These are phyloP conservation scores for Chaetomium strumarium DNA, from an alignment of 2,329 filamentous ascomycete species.

Conservation along the genomic window DNA sequence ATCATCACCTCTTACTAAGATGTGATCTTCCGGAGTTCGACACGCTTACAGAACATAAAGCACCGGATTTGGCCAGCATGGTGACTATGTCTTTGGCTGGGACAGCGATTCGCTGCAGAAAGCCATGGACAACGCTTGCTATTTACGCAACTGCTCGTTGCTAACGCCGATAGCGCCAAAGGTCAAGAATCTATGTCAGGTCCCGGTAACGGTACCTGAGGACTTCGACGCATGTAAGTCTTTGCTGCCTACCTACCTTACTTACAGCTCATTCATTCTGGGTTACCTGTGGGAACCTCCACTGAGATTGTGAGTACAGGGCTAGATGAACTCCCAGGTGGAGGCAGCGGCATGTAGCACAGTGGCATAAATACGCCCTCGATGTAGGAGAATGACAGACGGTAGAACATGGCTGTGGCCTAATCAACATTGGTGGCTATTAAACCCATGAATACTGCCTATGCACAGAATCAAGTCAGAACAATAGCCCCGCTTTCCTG, in stretches of 20 bases:
- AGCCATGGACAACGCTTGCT: background rate
- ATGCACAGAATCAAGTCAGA: no score
- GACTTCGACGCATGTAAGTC: background rate
- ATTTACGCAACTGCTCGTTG: background rate
- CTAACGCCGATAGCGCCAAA: background rate
- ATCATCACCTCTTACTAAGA: background rate
- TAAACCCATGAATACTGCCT: no score
- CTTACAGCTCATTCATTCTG: background rate
- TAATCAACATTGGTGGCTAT: no score
- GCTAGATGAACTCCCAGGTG: background rate
- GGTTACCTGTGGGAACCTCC: no score
- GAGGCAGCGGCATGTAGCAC: background rate
- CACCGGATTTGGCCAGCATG: conserved; percentile 1
- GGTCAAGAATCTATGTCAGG: background rate
- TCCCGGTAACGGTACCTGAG: background rate
- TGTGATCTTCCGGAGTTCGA: background rate
- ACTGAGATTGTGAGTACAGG: background rate
- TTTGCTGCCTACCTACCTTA: no score
- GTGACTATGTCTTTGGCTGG: conserved; percentile 1
- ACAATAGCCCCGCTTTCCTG: no score
- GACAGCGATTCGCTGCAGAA: background rate
- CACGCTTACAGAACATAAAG: background rate
- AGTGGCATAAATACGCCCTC: no score
- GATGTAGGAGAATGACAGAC: no score
- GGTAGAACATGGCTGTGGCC: no score